Base-by-base conservation (phyloP, 2,329 filamentous ascomycete species). In the Ceratocystis alfenasii region DNA sequence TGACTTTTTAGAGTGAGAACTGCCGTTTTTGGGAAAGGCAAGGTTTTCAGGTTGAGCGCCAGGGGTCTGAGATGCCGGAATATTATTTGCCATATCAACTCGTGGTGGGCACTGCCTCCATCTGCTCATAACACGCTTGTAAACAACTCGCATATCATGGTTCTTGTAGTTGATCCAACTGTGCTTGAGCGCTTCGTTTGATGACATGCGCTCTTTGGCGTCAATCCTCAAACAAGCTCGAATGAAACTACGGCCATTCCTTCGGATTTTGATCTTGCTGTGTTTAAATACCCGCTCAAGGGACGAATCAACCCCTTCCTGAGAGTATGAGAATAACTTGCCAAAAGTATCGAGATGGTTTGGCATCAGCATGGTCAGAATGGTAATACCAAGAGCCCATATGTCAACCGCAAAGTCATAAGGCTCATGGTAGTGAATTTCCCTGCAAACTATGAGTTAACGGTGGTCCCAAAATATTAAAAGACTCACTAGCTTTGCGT, bases 381-480 rank as follows among this genome's bases (percentile, higher is more conserved):
- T 70, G 3, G 83, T 73, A 64, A 81, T 74, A 0, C 81, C 81
- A 17, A 83, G 70, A 3, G 80, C 77, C 81, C 81, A 83, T 25
- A 83, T 77, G 67, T 83, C 81, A 5, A 81, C 78, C 63, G 65
- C 75, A 17, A 68, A 70, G 64, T 71, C 81, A 72, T 70, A 72
- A 44, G 68, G 33, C 15, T 65, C 25, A 5, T 46, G 22, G 7
- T 62, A n/a, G n/a, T 69, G 67, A 15, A 78, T 70, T 70, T 82
- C 79, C 1, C 79, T 81, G n/a, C 0, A 25, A 30, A 45, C n/a
- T 5, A n/a, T 46, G 3, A 5, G 15, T 64, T 33, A 1, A 44
- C 45, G 44, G 65, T 57, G 63, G 44, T 30, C 62, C 22, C 50
- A 20, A 15, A 28, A 12, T 25, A 2, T 6, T 2, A 17, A 41